These are phyloP conservation scores for Blastobotrys capitulatus DNA, from an alignment of 1,139 yeast species.

Conservation along the genomic window DNA sequence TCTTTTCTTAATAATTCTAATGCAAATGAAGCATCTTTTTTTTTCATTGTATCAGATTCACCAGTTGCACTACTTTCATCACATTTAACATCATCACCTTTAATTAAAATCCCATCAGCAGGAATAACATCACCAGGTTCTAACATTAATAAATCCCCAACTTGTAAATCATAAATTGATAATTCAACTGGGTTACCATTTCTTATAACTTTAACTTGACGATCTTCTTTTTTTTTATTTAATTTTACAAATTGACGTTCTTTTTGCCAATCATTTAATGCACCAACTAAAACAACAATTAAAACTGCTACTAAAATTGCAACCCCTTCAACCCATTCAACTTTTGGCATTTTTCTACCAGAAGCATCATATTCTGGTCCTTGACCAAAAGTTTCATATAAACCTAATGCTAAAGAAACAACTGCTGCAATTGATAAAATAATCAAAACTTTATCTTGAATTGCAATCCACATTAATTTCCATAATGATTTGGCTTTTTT, in stretches of 20 bases:
- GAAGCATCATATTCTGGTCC: slow-evolving; percentile 72
- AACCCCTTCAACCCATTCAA: slow-evolving; percentile 98
- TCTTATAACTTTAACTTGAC: slow-evolving; percentile 71
- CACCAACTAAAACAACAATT: slow-evolving; percentile 90
- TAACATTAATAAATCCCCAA: slow-evolving; percentile 75
- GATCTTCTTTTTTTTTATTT: slow-evolving; percentile 72
- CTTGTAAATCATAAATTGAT: slow-evolving; percentile 70
- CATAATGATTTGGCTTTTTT: slow-evolving; percentile 62
- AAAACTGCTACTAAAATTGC: slow-evolving; percentile 89
- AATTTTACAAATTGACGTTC: slow-evolving; percentile 88
- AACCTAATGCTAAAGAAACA: slow-evolving; percentile 81
- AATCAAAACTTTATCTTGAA: slow-evolving; percentile 87
- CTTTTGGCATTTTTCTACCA: slow-evolving; percentile 68
- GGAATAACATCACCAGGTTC: slow-evolving; percentile 96
- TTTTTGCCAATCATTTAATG: slow-evolving; percentile 92
- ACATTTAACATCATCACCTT: slow-evolving; percentile 70
- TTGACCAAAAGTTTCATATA: slow-evolving; percentile 88
- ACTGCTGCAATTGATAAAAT: slow-evolving; percentile 81
- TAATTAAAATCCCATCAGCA: slow-evolving; percentile 74
- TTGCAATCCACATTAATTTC: slow-evolving; percentile 69
- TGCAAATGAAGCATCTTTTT: slow-evolving; percentile 52
- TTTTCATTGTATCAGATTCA: slow-evolving; percentile 77
- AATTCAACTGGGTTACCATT: slow-evolving; percentile 63
- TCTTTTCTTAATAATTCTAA: slow-evolving; percentile 24
- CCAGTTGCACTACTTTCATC: slow-evolving; percentile 95